A percentile compares a stretch with the other conserved stretches of the same genome.
These are phyloP conservation scores for Claviceps purpurea DNA, from an alignment of 2,329 filamentous ascomycete genomes.

Conservation along the genomic window DNA sequence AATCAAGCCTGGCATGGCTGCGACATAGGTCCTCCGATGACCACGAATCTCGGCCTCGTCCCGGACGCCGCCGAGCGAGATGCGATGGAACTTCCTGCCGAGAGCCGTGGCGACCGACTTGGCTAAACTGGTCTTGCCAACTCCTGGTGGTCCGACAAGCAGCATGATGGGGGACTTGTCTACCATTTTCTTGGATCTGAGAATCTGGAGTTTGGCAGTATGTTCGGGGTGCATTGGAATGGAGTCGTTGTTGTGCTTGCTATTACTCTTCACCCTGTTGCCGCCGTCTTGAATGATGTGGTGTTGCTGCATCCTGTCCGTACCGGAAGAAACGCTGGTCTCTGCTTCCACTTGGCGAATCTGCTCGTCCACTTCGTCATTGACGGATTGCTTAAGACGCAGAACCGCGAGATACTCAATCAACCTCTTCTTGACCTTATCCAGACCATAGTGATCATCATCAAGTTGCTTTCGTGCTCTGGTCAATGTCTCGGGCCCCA, in stretches of 20 bases:
- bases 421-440: conserved; percentile 93
- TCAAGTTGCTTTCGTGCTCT: conserved; percentile 82
- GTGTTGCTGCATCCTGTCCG: conserved; percentile 4
- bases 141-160: conserved; percentile 83
- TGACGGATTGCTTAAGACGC: conserved; percentile 83
- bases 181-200: conserved; percentile 71
- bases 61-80: conserved; percentile 87
- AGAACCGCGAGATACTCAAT: conserved; percentile 95
- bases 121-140: conserved; percentile 90
- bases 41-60: conserved; percentile 96
- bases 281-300: background rate
- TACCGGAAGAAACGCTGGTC: conserved; percentile 39
- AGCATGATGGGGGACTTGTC: conserved; percentile 95
- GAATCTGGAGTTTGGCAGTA: conserved; percentile 53
- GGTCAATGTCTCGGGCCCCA: conserved; percentile 66
- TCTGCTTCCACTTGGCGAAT: conserved; percentile 55
- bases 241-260: background rate
- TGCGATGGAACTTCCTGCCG: conserved; percentile 90
- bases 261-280: background rate
- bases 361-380: conserved; percentile 68
- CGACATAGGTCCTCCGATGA: conserved; percentile 89
- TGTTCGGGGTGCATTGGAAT: conserved; percentile 18
- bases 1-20: conserved; percentile 94
- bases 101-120: conserved; percentile 86
- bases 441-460: conserved; percentile 89